A percentile compares a stretch with the other conserved stretches of the same genome.
These are phyloP conservation scores for Pistacia integerrima DNA, from an alignment of 345 rosid genomes.

Conservation along the genomic window DNA sequence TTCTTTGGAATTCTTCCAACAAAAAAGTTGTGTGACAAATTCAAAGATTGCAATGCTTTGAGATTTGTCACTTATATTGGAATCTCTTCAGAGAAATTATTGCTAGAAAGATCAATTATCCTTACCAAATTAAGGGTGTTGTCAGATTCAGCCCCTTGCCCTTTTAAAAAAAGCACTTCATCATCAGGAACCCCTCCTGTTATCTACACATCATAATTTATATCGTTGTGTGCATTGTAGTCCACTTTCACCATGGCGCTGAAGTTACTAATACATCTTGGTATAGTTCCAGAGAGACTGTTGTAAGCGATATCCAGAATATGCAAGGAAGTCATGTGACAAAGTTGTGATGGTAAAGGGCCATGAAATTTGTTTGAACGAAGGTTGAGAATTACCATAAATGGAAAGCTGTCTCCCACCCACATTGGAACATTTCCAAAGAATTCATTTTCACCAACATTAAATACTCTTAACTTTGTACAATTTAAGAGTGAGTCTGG, in stretches of 20 bases:
- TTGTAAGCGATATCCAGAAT: constrained; percentile 19
- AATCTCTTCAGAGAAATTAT: neutral
- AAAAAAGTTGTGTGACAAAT: neutral
- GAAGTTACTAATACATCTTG: constrained; percentile 6
- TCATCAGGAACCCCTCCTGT: neutral
- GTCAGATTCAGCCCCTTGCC: neutral
- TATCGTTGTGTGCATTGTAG: neutral
- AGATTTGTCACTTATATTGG: constrained; percentile 3
- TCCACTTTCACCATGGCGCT: neutral
- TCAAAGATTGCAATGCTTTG: neutral
- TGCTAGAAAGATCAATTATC: neutral
- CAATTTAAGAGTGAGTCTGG: neutral
- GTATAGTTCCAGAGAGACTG: constrained; percentile 12
- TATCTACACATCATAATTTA: too few relatives aligned
- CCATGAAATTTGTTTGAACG: constrained; percentile 12
- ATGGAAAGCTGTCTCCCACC: neutral
- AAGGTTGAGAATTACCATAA: neutral
- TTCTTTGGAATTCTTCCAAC: neutral
- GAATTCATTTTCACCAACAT: neutral
- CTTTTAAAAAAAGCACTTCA: neutral
- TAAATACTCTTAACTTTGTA: neutral
- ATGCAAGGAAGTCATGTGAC: neutral
- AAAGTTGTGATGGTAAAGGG: neutral
- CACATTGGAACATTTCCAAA: constrained; percentile 12
- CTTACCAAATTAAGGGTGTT: constrained; percentile 12